Evolutionary conservation across 495 filamentous ascomycete species (phyloP).

Genomic region (Podospora didyma): DNA sequence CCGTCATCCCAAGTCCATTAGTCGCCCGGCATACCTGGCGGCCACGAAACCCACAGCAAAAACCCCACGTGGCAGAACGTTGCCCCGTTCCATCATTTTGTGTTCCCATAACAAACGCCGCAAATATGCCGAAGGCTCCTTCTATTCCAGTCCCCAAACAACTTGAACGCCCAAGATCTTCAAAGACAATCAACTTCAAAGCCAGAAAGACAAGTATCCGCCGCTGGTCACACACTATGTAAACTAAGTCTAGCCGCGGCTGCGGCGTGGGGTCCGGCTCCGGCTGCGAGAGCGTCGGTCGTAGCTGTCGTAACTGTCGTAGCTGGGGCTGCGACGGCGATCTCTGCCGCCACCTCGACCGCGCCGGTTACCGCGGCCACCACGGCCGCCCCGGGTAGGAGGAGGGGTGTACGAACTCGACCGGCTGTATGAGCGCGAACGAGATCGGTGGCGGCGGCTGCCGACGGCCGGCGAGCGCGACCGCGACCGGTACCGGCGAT

Average conservation of each 20-base stretch:
- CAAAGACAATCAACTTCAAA: no score
- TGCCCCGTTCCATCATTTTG: no score
- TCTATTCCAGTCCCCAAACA: background rate
- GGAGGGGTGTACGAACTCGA: constrained; percentile 42
- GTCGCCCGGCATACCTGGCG: constrained; percentile 10
- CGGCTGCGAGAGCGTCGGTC: constrained; percentile 25
- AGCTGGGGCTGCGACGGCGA: constrained; percentile 57
- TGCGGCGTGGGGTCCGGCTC: no score
- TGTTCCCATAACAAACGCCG: background rate
- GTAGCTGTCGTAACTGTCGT: constrained; percentile 54
- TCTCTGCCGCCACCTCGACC: constrained; percentile 38
- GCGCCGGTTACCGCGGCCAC: no score
- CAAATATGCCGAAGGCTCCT: background rate
- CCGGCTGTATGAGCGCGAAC: constrained; percentile 50
- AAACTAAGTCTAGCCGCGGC: no score
- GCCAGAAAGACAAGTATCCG: no score
- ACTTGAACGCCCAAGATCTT: no score
- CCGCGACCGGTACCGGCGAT: no score
- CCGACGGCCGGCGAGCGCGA: constrained; percentile 32
- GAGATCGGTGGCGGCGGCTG: constrained; percentile 38
- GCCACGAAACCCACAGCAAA: no score
- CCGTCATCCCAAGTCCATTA: constrained; percentile 15
- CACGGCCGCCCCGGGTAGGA: constrained; percentile 20
- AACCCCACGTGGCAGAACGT: background rate
- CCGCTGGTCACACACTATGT: no score